phyloP scores from a whole-genome alignment of 768 basidiomycete species.

The Rhodosporidiobolus odoratus region DNA sequence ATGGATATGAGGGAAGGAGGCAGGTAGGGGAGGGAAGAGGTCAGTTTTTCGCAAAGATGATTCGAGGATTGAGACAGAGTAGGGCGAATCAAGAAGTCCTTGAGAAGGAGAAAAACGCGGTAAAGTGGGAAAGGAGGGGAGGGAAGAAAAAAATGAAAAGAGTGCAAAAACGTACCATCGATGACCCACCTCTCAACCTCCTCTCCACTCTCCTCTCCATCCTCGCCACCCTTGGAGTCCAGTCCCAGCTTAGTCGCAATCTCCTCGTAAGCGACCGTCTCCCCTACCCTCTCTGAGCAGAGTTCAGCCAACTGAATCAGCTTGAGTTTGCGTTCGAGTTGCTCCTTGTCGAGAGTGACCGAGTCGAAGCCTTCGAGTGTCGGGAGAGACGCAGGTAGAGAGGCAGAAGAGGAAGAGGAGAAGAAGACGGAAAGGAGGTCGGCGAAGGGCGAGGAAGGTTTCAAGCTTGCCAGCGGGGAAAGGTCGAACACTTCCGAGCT shows the following conservation, averaged over 20 bases:
- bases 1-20: not conserved
- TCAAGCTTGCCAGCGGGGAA: not conserved
- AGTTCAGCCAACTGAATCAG: conserved; percentile 70
- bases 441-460: conserved; percentile 1
- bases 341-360: conserved; percentile 52
- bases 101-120: too few species aligned
- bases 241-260: conserved; percentile 62
- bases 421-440: conserved; percentile 24
- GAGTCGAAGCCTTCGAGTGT: not conserved
- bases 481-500: conserved; percentile 31
- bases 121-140: not conserved
- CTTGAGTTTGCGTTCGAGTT: conserved; percentile 72
- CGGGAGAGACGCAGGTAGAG: too few species aligned
- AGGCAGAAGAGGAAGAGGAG: not conserved
- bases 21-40: too few species aligned
- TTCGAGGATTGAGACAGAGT: too few species aligned
- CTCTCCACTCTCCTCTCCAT: conserved; percentile 43
- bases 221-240: conserved; percentile 40
- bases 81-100: too few species aligned
- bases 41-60: too few species aligned
- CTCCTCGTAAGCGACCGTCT: conserved; percentile 64
- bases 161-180: conserved; percentile 56
- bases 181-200: conserved; percentile 84
- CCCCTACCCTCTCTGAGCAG: conserved; percentile 69
- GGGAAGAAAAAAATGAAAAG: not conserved